A percentile compares a stretch with the other conserved stretches of the same genome.
phyloP scores from a whole-genome alignment of 345 rosid species.

The Hibiscus mutabilis region DNA sequence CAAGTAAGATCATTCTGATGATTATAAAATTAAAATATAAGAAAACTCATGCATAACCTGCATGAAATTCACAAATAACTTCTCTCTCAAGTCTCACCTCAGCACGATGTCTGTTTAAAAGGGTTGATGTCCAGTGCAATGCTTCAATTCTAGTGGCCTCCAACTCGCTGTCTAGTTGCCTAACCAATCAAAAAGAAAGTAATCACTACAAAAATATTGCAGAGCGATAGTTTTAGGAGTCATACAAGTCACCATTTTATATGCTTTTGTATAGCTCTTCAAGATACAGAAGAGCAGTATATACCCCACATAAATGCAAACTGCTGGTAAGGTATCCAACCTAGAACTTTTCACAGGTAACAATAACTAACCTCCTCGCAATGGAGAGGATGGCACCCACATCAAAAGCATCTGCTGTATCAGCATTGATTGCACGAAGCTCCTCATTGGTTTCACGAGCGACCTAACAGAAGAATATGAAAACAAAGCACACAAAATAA shows the following conservation, averaged over 20 bases:
- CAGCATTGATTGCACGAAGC: conserved; percentile 75
- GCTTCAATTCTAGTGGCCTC: conserved; percentile 96
- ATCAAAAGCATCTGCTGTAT: conserved; percentile 81
- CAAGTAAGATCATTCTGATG: conserved; percentile 2
- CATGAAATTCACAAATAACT: conserved; percentile 1
- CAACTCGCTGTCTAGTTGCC: conserved; percentile 67
- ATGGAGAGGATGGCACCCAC: conserved; percentile 83
- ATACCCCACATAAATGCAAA: background rate
- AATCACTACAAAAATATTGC: conserved; percentile 17
- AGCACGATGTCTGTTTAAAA: conserved; percentile 72
- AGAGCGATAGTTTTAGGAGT: conserved; percentile 3
- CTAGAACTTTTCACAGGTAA: conserved; percentile 9
- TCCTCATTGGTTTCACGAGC: conserved; percentile 99
- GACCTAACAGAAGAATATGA: conserved; percentile 41
- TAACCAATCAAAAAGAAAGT: conserved; percentile 25
- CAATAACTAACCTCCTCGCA: conserved; percentile 67
- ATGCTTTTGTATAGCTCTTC: conserved; percentile 13
- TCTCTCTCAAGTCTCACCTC: conserved; percentile 47
- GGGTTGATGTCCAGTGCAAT: conserved; percentile 90
- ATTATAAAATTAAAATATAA: background rate
- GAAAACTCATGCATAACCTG: background rate
- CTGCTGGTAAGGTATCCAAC: conserved; percentile 15
- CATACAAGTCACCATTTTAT: background rate
- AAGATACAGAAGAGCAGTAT: conserved; percentile 11
- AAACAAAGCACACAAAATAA: conserved; percentile 5